Evolutionary conservation across 169 alveolate species (phyloP), one percentile per base, ranked within the genome.

Genomic region (Plasmodium vivax): DNA sequence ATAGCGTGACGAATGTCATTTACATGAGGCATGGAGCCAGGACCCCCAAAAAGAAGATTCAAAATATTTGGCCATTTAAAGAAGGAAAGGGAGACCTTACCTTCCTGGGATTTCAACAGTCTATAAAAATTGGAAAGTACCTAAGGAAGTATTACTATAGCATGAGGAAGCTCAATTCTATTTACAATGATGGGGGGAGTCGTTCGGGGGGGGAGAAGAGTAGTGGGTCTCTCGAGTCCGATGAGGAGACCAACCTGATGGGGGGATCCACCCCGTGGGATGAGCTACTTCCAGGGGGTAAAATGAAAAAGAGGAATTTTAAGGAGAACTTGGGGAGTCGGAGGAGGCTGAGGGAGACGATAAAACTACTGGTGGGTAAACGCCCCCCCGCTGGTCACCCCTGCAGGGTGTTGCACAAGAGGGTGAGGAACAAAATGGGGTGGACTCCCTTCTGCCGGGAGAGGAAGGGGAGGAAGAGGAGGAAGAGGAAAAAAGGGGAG

Each of bases 21-120:
- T 88, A 56, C 62, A 88, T 88, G 94, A 88, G 94, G 68, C 94
- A 88, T 80, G 94, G 94, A 0, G 94, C 94, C 6, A 88, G 94
- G 41, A 79, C 94, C 0, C 94, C 94, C 2, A 88, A 88, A 56
- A 88, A 88, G 14, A 88, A 88, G 62, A 88, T 88, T 27, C 58
- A 34, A 41, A 88, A 88, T 38, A 54, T 80, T 7, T 88, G 94
- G 94, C 94, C 94, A 0, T 88, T 88, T 41, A 43, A 36, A 27
- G 94, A 88, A 79, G 90, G 90, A 2, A 88, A 88, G 36, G 94
- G 94, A 10, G 91, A 80, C 14, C 72, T 88, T 12, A 88, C 94
- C 36, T 88, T 62, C 82, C 38, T 88, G 47, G 94, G 94, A 5
- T 88, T 88, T 51, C 91, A 88, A 72, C 94, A 88, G 51, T 88